These are phyloP conservation scores for Trifolium repens DNA, from an alignment of 306 rosid species.

Conservation along the genomic window DNA sequence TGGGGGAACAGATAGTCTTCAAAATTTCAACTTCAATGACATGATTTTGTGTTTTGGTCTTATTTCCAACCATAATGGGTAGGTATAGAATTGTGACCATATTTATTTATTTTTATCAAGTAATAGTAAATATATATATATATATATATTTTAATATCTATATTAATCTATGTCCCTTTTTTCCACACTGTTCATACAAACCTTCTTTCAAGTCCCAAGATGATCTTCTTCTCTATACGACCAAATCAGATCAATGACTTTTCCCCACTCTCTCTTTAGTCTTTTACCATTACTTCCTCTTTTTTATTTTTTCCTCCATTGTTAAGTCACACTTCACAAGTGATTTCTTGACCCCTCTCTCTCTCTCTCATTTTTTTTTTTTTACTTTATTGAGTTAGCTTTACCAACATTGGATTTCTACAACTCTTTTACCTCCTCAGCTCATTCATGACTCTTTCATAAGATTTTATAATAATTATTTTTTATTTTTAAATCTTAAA, in stretches of 20 bases:
- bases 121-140: no score
- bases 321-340: conserved; percentile 73
- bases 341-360: conserved; percentile 47
- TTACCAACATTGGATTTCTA: conserved; percentile 62
- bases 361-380: conserved; percentile 49
- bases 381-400: conserved; percentile 54
- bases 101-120: not conserved
- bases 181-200: conserved; percentile 14
- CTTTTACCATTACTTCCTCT: conserved; percentile 30
- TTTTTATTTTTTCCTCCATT: conserved; percentile 43
- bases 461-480: not conserved
- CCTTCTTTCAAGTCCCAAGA: conserved; percentile 76
- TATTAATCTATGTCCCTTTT: not conserved
- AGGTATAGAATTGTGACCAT: conserved; percentile 27
- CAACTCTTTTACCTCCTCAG: conserved; percentile 27
- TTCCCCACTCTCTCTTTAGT: conserved; percentile 42
- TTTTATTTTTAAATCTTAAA: not conserved
- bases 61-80: conserved; percentile 34
- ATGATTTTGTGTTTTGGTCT: conserved; percentile 48
- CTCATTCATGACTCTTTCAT: conserved; percentile 34
- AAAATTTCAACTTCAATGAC: conserved; percentile 43
- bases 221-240: conserved; percentile 27
- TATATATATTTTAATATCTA: not conserved
- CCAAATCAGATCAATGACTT: conserved; percentile 37
- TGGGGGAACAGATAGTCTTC: conserved; percentile 49